Evolutionary conservation across 345 rosid species (phyloP).

Genomic region (Populus pruinosa): DNA sequence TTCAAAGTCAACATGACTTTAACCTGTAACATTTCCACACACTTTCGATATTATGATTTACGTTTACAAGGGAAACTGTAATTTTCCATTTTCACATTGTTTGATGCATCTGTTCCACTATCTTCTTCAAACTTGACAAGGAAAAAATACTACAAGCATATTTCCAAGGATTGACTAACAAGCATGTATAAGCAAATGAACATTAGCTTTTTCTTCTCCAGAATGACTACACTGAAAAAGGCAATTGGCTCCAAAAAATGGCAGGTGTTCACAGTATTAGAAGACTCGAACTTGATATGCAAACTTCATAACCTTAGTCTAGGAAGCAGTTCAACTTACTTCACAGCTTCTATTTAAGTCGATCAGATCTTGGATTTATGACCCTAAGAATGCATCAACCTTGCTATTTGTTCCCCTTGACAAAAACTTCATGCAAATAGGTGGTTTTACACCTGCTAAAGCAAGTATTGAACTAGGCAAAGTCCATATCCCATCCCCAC

Average conservation of each 20-base stretch:
- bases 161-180: background rate
- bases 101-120: background rate
- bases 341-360: background rate
- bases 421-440: constrained; percentile 46
- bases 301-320: background rate
- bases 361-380: background rate
- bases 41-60: background rate
- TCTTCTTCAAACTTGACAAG: background rate
- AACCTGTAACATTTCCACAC: background rate
- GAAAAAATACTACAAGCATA: background rate
- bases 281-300: background rate
- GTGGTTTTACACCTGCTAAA: constrained; percentile 35
- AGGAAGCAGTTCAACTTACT: background rate
- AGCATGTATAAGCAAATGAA: background rate
- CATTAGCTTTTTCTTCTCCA: background rate
- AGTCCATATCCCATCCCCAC: background rate
- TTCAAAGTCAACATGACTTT: background rate
- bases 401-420: constrained; percentile 8
- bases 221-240: background rate
- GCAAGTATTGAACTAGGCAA: constrained; percentile 23
- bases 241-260: background rate
- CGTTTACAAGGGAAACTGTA: background rate
- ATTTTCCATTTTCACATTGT: background rate
- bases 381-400: background rate
- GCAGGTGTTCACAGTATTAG: background rate